phyloP scores from a whole-genome alignment of 1,284 basidiomycete genomes.

The Apiotrichum gracile region DNA sequence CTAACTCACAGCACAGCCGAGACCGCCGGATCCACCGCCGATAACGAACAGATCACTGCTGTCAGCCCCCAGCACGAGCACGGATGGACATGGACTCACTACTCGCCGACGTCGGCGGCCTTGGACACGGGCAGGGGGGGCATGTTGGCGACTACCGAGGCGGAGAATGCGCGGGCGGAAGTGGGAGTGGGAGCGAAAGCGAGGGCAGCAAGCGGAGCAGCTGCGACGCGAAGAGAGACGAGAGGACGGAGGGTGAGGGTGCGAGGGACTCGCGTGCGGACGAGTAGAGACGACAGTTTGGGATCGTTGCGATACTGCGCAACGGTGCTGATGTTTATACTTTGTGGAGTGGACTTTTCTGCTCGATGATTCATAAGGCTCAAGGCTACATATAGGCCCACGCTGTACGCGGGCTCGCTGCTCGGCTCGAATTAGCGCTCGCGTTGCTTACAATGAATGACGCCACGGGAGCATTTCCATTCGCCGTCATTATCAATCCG shows the following conservation, averaged over 20 bases:
- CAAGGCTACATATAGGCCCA: too few species aligned
- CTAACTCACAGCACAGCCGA: slow-evolving; percentile 43
- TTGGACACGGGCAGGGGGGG: slow-evolving; percentile 40
- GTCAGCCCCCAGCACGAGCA: not conserved
- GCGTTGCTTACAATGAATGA: too few species aligned
- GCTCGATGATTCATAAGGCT: too few species aligned
- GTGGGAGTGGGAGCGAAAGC: not conserved
- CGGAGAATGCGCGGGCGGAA: slow-evolving; percentile 18
- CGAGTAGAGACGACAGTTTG: slow-evolving; percentile 3
- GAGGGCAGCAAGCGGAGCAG: not conserved
- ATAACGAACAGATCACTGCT: slow-evolving; percentile 44
- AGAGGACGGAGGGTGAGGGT: not conserved
- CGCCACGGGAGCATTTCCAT: too few species aligned
- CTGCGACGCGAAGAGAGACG: not conserved
- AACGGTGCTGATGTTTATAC: too few species aligned
- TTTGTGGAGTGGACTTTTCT: too few species aligned
- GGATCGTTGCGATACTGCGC: too few species aligned
- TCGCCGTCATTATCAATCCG: too few species aligned
- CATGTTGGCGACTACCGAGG: slow-evolving; percentile 30
- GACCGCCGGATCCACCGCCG: slow-evolving; percentile 47
- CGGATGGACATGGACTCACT: slow-evolving; percentile 20
- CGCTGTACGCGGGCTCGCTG: too few species aligned
- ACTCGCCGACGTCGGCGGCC: slow-evolving; percentile 37
- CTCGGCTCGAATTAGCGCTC: too few species aligned
- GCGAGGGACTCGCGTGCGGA: not conserved